phyloP scores from a whole-genome alignment of 306 rosid species.

The Abrus pulchellus region DNA sequence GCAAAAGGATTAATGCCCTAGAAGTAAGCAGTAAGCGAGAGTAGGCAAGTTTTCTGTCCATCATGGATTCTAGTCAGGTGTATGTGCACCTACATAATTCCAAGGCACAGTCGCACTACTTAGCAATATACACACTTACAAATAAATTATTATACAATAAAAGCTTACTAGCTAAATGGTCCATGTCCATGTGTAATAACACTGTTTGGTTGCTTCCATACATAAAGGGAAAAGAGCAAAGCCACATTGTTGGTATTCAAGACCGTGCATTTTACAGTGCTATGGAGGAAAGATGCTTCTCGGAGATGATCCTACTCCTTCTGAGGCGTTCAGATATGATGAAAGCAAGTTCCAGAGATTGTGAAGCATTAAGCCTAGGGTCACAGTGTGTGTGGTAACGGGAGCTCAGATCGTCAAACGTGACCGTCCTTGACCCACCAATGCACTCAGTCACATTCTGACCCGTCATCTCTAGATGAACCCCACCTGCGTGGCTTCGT shows the following conservation, averaged over 20 bases:
- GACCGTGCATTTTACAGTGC: conserved; percentile 48
- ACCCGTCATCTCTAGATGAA: conserved; percentile 91
- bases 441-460: conserved; percentile 95
- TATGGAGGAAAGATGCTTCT: conserved; percentile 45
- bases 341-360: conserved; percentile 89
- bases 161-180: conserved; percentile 26
- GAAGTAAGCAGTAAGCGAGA: not conserved
- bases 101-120: conserved; percentile 9
- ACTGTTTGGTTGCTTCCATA: not conserved
- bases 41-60: not conserved
- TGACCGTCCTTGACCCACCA: conserved; percentile 85
- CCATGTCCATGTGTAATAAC: conserved; percentile 6
- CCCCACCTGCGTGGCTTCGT: conserved; percentile 91
- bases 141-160: conserved; percentile 47
- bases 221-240: conserved; percentile 11
- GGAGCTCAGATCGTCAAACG: conserved; percentile 76
- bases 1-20: not conserved
- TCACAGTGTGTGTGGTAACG: conserved; percentile 94
- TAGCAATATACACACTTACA: conserved; percentile 49
- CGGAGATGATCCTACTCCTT: conserved; percentile 68
- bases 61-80: not conserved
- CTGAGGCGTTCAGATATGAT: conserved; percentile 78
- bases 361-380: conserved; percentile 88
- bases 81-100: not conserved
- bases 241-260: not conserved